These are phyloP conservation scores for Hypoxylon sp. DNA, from an alignment of 2,329 filamentous ascomycete species.

Conservation along the genomic window DNA sequence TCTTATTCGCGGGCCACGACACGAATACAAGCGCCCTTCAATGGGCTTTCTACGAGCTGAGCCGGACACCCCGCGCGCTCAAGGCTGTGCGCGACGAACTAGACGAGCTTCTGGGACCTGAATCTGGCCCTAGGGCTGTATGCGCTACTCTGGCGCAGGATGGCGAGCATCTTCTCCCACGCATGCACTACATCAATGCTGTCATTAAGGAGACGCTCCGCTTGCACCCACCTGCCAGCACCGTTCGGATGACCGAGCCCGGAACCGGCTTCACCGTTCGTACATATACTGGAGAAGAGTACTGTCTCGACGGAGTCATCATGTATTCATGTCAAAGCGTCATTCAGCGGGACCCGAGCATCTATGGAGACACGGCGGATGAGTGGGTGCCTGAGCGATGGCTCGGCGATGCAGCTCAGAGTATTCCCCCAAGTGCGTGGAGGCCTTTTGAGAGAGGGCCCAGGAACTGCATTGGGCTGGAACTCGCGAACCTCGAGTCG, in stretches of 20 bases:
- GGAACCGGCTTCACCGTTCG: no score
- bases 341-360: no score
- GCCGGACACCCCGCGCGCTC: constrained; percentile 53
- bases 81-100: constrained; percentile 56
- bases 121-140: constrained; percentile 49
- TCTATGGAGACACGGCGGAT: no score
- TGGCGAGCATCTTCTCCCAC: constrained; percentile 53
- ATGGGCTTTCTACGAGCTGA: constrained; percentile 59
- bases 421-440: no score
- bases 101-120: constrained; percentile 55
- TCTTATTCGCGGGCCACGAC: constrained; percentile 61
- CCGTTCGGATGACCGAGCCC: constrained; percentile 57
- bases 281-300: no score
- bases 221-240: constrained; percentile 55
- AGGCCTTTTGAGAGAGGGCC: no score
- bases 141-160: constrained; percentile 48
- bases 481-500: constrained; percentile 62
- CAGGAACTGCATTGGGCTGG: constrained; percentile 67
- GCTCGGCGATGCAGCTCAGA: no score
- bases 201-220: constrained; percentile 59
- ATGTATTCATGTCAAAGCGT: no score
- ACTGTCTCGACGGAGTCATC: no score
- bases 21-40: constrained; percentile 55
- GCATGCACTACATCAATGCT: constrained; percentile 56
- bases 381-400: no score